Percentiles rank a stretch among this genome's conserved stretches.
phyloP scores from a whole-genome alignment of 495 filamentous ascomycete genomes.

The Arthonia radiata region DNA sequence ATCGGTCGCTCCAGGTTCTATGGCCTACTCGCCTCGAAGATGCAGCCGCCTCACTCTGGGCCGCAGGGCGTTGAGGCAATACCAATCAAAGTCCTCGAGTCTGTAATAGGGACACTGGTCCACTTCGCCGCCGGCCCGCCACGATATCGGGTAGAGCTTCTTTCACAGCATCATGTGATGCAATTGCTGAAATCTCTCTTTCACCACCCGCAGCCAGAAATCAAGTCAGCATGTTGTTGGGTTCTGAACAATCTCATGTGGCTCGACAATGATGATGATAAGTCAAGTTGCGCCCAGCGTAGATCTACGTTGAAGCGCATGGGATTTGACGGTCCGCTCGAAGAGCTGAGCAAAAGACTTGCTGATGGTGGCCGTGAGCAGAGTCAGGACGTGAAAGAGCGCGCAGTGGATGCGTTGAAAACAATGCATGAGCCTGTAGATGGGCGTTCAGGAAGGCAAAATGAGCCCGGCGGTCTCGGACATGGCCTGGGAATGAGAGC shows the following conservation, averaged over 20 bases:
- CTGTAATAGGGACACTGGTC: slow-evolving; percentile 52
- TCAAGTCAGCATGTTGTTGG: slow-evolving; percentile 55
- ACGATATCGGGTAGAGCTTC: slow-evolving; percentile 50
- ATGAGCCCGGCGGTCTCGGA: too few species aligned
- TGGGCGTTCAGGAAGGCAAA: too few species aligned
- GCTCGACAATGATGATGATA: slow-evolving; percentile 49
- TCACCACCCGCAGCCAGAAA: slow-evolving; percentile 37
- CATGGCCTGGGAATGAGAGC: too few species aligned
- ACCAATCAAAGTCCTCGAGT: slow-evolving; percentile 40
- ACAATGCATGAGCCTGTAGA: too few species aligned
- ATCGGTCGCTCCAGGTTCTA: slow-evolving; percentile 57
- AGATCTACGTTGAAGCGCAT: too few species aligned
- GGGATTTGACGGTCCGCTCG: too few species aligned
- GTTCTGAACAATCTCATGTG: slow-evolving; percentile 63
- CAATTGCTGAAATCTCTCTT: slow-evolving; percentile 29
- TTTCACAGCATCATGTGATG: slow-evolving; percentile 33
- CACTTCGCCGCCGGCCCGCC: slow-evolving; percentile 65
- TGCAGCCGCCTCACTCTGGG: slow-evolving; percentile 18
- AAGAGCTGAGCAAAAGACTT: too few species aligned
- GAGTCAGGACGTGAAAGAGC: too few species aligned
- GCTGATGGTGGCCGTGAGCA: too few species aligned
- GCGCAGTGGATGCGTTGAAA: too few species aligned
- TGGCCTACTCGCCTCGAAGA: slow-evolving; percentile 46
- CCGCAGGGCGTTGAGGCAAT: slow-evolving; percentile 14
- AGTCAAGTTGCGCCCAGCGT: too few species aligned